Base-by-base conservation (phyloP, 2,329 filamentous ascomycete species). In the Neofusicoccum laricinum region DNA sequence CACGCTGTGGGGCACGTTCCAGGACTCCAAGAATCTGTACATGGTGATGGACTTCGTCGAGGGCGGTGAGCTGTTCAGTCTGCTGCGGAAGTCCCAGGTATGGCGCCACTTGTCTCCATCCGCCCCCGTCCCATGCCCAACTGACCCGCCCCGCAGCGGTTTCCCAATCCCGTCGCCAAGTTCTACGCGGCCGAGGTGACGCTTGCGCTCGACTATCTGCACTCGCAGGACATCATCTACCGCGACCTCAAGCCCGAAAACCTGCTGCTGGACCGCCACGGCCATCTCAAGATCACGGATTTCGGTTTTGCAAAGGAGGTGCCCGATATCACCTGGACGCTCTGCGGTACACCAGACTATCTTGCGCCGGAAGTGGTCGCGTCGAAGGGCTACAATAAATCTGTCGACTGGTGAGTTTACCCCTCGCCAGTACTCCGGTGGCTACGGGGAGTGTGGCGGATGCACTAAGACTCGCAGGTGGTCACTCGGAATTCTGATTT, bases 31-130 rank as follows among this genome's bases (percentile, higher is more conserved):
- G 80, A 98, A 97, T 76, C 82, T 99, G 40, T 99, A 99, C 85
- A 99, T 99, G 95, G 95, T 99, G 72, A 99, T 99, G 95, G 95
- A 99, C 78, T 99, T 99, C 81, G 94, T 99, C 62, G 95, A 99
- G 79, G 95, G 95, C 70, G 95, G 95, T 73, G 95, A 99, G 83
- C 84, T 99, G 63, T 99, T 99, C 78, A 98, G 94, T 70, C 80
- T 99, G 72, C 82, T 99, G 71, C 86, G 95, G 71, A 98, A 99
- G 79, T 98, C 94, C 65, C 88, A 84, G 89, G 94, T 85, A 86
- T 86, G 85, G 79, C 84, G 80, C 57, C 41, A 51, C 15, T 19
- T 53, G 40, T 67, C 40, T 61, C 67, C 61, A 67, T 64, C 66
- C 61, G 61, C 43, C 61, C 43, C 49, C 32, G 38, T 45, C 65